Conservation (phyloP, 1,139 yeast species). For the Nematodospora anomalae region DNA sequence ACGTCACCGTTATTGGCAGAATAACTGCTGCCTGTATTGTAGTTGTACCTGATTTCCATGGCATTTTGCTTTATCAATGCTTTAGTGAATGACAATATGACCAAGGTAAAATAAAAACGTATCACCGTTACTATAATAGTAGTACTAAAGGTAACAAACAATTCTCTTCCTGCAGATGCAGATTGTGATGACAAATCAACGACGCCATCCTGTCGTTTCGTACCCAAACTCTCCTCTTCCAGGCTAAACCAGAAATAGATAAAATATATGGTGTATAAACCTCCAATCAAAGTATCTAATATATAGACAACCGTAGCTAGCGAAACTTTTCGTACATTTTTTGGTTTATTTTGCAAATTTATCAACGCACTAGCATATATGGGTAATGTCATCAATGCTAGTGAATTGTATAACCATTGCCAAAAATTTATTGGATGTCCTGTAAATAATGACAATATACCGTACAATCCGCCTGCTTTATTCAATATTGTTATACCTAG, state of each 20-base stretch:
- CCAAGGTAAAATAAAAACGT: constrained; percentile 66
- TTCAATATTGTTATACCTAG: constrained; percentile 79
- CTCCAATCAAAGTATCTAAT: constrained; percentile 65
- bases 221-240: constrained; percentile 28
- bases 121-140: constrained; percentile 53
- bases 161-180: constrained; percentile 70
- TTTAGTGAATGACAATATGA: constrained; percentile 61
- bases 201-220: constrained; percentile 12
- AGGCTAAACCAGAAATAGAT: constrained; percentile 70
- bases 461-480: constrained; percentile 88
- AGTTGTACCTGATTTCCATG: constrained; percentile 23
- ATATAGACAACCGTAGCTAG: constrained; percentile 63
- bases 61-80: constrained; percentile 38
- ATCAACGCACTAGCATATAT: constrained; percentile 63
- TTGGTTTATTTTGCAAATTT: constrained; percentile 32
- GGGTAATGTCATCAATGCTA: constrained; percentile 65
- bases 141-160: constrained; percentile 61
- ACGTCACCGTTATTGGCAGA: constrained; percentile 18
- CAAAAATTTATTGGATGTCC: constrained; percentile 82
- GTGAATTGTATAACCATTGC: constrained; percentile 80
- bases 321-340: constrained; percentile 48
- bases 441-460: constrained; percentile 80
- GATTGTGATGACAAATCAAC: constrained; percentile 46
- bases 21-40: constrained; percentile 9
- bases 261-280: constrained; percentile 72